These are phyloP conservation scores for Potentilla sterilis DNA, from an alignment of 306 rosid genomes.

Conservation along the genomic window DNA sequence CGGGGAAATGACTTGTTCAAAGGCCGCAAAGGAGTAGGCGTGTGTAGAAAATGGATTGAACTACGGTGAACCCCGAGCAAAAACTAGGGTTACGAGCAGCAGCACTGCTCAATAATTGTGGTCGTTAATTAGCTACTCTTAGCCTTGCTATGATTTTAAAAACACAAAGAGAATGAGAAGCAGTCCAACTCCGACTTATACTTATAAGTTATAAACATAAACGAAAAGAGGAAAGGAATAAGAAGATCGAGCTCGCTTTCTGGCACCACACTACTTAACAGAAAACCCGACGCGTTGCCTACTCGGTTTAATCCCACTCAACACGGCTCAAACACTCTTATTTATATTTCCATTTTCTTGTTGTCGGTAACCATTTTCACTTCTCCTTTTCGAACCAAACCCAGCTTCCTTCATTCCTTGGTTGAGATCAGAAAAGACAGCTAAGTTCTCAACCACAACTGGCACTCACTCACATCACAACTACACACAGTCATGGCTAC, in stretches of 20 bases:
- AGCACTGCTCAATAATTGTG: not conserved
- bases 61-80: not conserved
- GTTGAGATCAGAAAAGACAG: not conserved
- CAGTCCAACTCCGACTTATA: constrained; percentile 1
- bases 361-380: not conserved
- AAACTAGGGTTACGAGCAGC: not conserved
- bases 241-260: not conserved
- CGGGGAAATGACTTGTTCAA: not conserved
- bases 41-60: not conserved
- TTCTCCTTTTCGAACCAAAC: not conserved
- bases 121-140: not conserved
- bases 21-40: not conserved
- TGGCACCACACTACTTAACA: not conserved
- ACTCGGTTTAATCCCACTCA: not conserved
- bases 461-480: not conserved
- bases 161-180: not conserved
- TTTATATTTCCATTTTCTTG: not conserved
- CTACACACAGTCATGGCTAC: not conserved
- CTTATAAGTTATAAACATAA: too few species aligned
- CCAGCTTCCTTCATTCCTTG: not conserved
- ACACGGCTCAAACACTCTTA: constrained; percentile 1
- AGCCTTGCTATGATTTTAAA: not conserved
- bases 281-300: not conserved
- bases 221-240: not conserved
- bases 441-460: not conserved